Conservation (phyloP, 257 asterid genomes). For the Pogostemon cablin region DNA sequence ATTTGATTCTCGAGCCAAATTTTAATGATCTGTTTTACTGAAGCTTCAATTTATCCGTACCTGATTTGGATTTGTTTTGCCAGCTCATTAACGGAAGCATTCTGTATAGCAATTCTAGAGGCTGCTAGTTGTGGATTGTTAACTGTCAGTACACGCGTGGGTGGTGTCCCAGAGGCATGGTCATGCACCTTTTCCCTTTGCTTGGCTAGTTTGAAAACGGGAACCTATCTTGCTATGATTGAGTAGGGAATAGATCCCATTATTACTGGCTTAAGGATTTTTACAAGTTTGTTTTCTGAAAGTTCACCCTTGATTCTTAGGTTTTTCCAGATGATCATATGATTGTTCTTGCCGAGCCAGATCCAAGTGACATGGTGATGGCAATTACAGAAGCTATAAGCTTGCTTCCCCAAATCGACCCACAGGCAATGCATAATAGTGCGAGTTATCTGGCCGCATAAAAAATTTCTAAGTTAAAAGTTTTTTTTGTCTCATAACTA, state of each 20-base stretch:
- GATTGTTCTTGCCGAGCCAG: conserved; percentile 90
- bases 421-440: conserved; percentile 81
- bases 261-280: conserved; percentile 24
- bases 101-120: conserved; percentile 95
- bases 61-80: conserved; percentile 37
- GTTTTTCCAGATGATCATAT: conserved; percentile 92
- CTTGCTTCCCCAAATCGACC: conserved; percentile 89
- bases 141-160: conserved; percentile 98
- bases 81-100: conserved; percentile 98
- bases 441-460: conserved; percentile 48
- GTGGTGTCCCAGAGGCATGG: conserved; percentile 99
- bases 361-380: conserved; percentile 85
- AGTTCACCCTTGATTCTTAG: conserved; percentile 41
- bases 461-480: background rate
- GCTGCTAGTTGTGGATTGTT: conserved; percentile 98
- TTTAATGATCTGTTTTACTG: background rate
- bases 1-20: background rate
- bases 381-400: conserved; percentile 79
- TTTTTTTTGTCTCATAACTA: no score
- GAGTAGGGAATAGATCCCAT: conserved; percentile 28
- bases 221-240: conserved; percentile 21
- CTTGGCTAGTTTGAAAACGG: conserved; percentile 35
- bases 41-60: conserved; percentile 11
- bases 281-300: conserved; percentile 28
- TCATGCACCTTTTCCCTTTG: conserved; percentile 33